phyloP scores from a whole-genome alignment of 768 basidiomycete species.

The Mycena galopus region DNA sequence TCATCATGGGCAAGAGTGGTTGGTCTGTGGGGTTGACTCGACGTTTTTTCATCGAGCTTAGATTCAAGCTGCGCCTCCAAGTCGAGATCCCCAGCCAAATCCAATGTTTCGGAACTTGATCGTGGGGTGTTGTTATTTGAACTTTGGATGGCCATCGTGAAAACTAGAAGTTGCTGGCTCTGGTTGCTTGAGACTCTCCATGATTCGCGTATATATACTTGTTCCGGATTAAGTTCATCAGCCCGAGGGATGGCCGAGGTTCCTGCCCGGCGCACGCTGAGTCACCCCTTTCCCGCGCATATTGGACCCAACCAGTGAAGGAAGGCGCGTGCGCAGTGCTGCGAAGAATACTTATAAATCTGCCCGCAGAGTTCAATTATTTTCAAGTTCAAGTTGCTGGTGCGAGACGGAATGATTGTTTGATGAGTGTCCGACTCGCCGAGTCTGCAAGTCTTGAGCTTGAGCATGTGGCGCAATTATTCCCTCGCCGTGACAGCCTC shows the following conservation, averaged over 20 bases:
- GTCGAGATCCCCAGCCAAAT: conserved; percentile 19
- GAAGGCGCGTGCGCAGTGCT: too few species aligned
- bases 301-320: too few species aligned
- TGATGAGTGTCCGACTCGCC: too few species aligned
- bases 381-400: too few species aligned
- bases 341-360: too few species aligned
- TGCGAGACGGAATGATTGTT: too few species aligned
- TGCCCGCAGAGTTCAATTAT: too few species aligned
- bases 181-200: background rate
- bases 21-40: background rate
- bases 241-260: conserved; percentile 15
- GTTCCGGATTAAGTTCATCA: background rate
- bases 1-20: conserved; percentile 22
- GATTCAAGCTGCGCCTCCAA: conserved; percentile 9
- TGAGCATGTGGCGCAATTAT: too few species aligned
- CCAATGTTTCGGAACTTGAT: conserved; percentile 1
- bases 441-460: too few species aligned
- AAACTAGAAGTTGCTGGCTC: background rate
- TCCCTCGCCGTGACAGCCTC: too few species aligned
- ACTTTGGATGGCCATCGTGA: background rate
- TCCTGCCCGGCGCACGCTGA: background rate
- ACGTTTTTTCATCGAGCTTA: background rate
- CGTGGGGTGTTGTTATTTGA: background rate
- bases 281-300: background rate
- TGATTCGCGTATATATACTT: background rate